Evolutionary conservation across 129 eudicot species (phyloP).

Genomic region (Helianthus annuus): HanXRQr2.0-SUNRISE NC_035440.2:79793679-79794178

Average conservation of each 20-base stretch:
- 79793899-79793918: conserved; percentile 23
- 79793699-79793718: too few relatives aligned
- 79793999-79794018: not conserved
- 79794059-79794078: not conserved
- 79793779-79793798: conserved; percentile 9
- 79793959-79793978: not conserved
- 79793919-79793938: conserved; percentile 27
- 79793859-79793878: conserved; percentile 9
- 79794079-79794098: not conserved
- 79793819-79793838: too few relatives aligned
- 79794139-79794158: conserved; percentile 1
- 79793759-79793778: conserved; percentile 11
- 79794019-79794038: conserved; percentile 7
- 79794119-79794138: not conserved
- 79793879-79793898: not conserved
- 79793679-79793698: too few relatives aligned
- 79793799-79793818: conserved; percentile 22
- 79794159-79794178: conserved; percentile 11
- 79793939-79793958: not conserved
- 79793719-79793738: too few relatives aligned
- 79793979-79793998: not conserved
- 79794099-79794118: not conserved
- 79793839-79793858: conserved; percentile 17
- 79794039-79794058: not conserved
- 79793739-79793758: too few relatives aligned